A percentile compares a stretch with the other conserved stretches of the same genome.
Conservation (phyloP, 208 protist genomes). For the Leishmania turanica region DNA sequence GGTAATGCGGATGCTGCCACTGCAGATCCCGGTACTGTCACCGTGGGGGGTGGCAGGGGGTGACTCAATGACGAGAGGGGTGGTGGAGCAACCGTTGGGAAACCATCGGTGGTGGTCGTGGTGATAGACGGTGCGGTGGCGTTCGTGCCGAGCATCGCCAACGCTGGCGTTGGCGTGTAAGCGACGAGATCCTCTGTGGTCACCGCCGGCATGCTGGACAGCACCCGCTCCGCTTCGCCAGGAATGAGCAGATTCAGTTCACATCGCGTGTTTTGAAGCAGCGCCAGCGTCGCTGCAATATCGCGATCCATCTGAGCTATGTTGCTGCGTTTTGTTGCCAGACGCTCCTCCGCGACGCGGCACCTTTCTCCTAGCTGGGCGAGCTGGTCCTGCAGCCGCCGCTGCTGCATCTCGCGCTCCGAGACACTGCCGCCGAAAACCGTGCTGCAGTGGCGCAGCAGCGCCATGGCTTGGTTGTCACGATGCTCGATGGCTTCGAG, state of each 20-base stretch:
- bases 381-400: conserved; percentile 48
- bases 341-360: conserved; percentile 32
- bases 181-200: conserved; percentile 22
- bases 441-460: conserved; percentile 50
- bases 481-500: conserved; percentile 34
- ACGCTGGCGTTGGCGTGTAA: conserved; percentile 10
- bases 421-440: conserved; percentile 38
- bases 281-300: conserved; percentile 39
- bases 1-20: neutral
- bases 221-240: conserved; percentile 34
- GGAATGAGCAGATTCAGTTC: conserved; percentile 54
- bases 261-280: conserved; percentile 49
- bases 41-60: neutral
- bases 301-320: conserved; percentile 56
- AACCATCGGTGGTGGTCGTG: neutral
- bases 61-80: neutral
- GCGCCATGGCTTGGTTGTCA: conserved; percentile 40
- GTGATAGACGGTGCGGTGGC: neutral
- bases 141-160: neutral
- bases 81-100: conserved; percentile 1
- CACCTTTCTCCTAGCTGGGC: conserved; percentile 40
- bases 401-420: conserved; percentile 42
- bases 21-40: neutral
- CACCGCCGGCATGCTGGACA: conserved; percentile 19
- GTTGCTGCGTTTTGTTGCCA: conserved; percentile 32